Conservation (phyloP, 1,139 yeast species). For the Taphrina flavorubra region DNA sequence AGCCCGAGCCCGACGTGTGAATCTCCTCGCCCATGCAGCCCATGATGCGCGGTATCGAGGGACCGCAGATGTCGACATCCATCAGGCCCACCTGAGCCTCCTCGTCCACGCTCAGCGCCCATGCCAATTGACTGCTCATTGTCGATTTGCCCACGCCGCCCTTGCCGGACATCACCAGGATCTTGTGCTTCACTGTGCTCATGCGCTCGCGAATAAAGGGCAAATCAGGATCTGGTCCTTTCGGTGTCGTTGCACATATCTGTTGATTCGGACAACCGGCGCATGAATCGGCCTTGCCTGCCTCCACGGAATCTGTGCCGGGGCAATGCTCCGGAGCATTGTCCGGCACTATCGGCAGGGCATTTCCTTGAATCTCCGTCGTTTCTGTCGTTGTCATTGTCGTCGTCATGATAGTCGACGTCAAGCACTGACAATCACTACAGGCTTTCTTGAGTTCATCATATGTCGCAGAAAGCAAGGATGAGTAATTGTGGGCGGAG, state of each 20-base stretch:
- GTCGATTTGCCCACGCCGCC: slow-evolving; percentile 99
- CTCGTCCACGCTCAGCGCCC: slow-evolving; percentile 94
- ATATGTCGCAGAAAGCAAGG: background rate
- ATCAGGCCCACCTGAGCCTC: slow-evolving; percentile 89
- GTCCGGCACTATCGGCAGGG: slow-evolving; percentile 30
- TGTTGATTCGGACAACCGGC: slow-evolving; percentile 91
- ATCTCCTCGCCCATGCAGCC: slow-evolving; percentile 88
- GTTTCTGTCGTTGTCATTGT: slow-evolving; percentile 11
- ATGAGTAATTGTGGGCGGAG: slow-evolving; percentile 2
- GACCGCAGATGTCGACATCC: slow-evolving; percentile 98
- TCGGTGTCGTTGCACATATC: slow-evolving; percentile 84
- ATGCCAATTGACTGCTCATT: slow-evolving; percentile 88
- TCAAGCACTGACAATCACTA: background rate
- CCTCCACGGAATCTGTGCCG: slow-evolving; percentile 91
- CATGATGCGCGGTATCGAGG: slow-evolving; percentile 91
- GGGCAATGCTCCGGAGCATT: slow-evolving; percentile 79
- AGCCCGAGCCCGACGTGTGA: slow-evolving; percentile 88
- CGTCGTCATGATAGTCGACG: background rate
- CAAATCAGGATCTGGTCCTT: slow-evolving; percentile 95
- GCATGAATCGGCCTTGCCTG: slow-evolving; percentile 95
- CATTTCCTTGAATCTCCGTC: slow-evolving; percentile 30
- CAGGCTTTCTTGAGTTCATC: background rate
- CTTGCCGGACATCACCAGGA: slow-evolving; percentile 87
- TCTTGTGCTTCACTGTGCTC: slow-evolving; percentile 74
- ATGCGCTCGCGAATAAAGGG: slow-evolving; percentile 75